Percentiles rank a stretch among this genome's conserved stretches.
These are phyloP conservation scores for Penicillium sp. DNA, from an alignment of 2,329 filamentous ascomycete species.

Conservation along the genomic window DNA sequence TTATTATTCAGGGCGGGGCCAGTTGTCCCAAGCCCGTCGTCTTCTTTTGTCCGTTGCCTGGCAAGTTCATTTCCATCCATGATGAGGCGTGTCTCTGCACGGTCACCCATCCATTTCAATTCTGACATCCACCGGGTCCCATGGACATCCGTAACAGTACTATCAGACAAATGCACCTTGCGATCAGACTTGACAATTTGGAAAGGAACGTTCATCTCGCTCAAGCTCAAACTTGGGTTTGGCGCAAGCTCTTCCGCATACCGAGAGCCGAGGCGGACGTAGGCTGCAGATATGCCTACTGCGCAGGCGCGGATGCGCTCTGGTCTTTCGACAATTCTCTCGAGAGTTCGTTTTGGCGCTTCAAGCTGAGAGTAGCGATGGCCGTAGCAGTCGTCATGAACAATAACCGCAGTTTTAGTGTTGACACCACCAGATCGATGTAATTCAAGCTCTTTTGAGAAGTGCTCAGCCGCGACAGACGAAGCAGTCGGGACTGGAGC, in stretches of 20 bases:
- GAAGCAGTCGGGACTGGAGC: constrained; percentile 44
- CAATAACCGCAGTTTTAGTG: constrained; percentile 71
- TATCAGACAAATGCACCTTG: constrained; percentile 66
- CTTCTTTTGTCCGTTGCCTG: constrained; percentile 50
- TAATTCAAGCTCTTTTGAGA: constrained; percentile 64
- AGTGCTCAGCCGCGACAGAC: constrained; percentile 64
- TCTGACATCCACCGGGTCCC: constrained; percentile 93
- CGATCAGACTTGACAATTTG: constrained; percentile 78
- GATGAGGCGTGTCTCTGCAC: constrained; percentile 74
- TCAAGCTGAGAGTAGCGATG: constrained; percentile 82
- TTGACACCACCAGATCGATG: constrained; percentile 50
- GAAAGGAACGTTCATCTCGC: constrained; percentile 59
- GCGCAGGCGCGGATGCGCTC: constrained; percentile 84
- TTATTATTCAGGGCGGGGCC: constrained; percentile 70
- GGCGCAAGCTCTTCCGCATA: constrained; percentile 71
- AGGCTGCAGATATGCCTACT: constrained; percentile 79
- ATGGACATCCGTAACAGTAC: constrained; percentile 85
- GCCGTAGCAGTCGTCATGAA: constrained; percentile 93
- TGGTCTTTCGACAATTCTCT: constrained; percentile 86
- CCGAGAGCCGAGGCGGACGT: constrained; percentile 81
- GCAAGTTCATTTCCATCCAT: constrained; percentile 73
- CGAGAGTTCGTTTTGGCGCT: constrained; percentile 67
- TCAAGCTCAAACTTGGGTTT: constrained; percentile 49
- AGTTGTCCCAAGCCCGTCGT: constrained; percentile 39
- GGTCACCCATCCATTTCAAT: constrained; percentile 76